phyloP scores from a whole-genome alignment of 2,329 filamentous ascomycete species.

The Fonsecaea multimorphosa region DNA sequence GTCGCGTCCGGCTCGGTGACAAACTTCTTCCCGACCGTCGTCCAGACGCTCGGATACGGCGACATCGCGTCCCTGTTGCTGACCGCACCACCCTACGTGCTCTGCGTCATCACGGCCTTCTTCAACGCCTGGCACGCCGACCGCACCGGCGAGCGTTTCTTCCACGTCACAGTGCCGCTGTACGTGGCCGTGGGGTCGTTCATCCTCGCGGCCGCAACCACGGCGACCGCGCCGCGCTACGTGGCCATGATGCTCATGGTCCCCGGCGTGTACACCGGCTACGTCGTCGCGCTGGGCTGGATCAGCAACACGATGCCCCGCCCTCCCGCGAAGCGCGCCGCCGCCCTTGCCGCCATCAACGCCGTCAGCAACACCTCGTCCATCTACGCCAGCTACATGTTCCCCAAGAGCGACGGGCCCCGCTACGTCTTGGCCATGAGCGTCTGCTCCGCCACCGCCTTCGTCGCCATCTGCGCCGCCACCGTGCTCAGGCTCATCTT shows the following conservation, averaged over 20 bases:
- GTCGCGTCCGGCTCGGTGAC: conserved; percentile 63
- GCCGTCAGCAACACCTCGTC: conserved; percentile 71
- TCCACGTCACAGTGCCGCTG: conserved; percentile 69
- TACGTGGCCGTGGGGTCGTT: conserved; percentile 68
- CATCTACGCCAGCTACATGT: conserved; percentile 75
- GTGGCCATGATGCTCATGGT: conserved; percentile 75
- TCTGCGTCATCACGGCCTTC: conserved; percentile 64
- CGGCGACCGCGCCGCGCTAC: conserved; percentile 66
- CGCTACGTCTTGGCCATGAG: conserved; percentile 64
- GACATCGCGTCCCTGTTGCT: conserved; percentile 59
- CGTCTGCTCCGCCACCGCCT: conserved; percentile 70
- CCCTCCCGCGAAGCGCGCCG: conserved; percentile 75
- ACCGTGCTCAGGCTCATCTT: conserved; percentile 68
- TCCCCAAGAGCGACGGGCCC: conserved; percentile 56
- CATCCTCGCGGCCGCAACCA: conserved; percentile 71
- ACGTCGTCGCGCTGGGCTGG: conserved; percentile 74
- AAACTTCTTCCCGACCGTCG: conserved; percentile 74
- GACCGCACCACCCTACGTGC: conserved; percentile 57
- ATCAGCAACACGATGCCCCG: conserved; percentile 76
- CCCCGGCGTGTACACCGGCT: conserved; percentile 55
- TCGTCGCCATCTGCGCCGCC: conserved; percentile 68
- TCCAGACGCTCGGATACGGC: conserved; percentile 70
- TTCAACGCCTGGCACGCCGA: conserved; percentile 65
- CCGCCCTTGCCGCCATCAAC: conserved; percentile 77
- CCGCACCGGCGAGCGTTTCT: conserved; percentile 72